These are phyloP conservation scores for Leptographium procerum DNA, from an alignment of 2,329 filamentous ascomycete genomes.

Conservation along the genomic window DNA sequence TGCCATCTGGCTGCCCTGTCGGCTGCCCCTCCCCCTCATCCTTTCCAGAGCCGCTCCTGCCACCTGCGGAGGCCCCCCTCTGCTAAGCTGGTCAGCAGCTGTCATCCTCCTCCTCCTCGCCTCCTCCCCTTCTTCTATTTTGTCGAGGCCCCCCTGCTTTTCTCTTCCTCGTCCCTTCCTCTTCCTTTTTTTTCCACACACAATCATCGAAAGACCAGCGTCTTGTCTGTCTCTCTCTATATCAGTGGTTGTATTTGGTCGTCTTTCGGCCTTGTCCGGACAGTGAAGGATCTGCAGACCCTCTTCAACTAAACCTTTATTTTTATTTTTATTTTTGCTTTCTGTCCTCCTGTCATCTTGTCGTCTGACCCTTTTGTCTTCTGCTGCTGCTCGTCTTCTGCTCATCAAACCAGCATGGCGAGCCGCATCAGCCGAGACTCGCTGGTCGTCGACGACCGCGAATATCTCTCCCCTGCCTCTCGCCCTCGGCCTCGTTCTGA, in stretches of 20 bases:
- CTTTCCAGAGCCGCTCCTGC: neutral
- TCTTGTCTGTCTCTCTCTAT: neutral
- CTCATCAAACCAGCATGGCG: conserved; percentile 5
- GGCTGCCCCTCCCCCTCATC: conserved; percentile 1
- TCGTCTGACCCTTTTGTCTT: neutral
- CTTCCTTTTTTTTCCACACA: neutral
- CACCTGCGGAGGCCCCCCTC: neutral
- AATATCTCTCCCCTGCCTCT: neutral
- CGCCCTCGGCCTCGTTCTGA: conserved; percentile 2
- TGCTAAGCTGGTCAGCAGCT: neutral
- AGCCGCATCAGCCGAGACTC: conserved; percentile 6
- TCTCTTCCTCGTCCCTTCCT: neutral
- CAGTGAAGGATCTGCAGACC: neutral
- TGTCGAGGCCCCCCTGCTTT: neutral
- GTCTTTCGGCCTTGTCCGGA: neutral
- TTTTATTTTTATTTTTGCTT: neutral
- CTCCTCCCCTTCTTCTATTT: neutral
- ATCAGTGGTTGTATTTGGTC: neutral
- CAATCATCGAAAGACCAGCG: neutral
- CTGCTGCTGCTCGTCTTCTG: neutral
- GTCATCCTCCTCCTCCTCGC: neutral
- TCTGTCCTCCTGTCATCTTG: neutral
- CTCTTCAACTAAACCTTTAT: neutral
- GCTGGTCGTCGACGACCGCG: conserved; percentile 7
- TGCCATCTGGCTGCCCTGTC: neutral